phyloP scores from a whole-genome alignment of 768 basidiomycete genomes.

The Bullera alba region DNA sequence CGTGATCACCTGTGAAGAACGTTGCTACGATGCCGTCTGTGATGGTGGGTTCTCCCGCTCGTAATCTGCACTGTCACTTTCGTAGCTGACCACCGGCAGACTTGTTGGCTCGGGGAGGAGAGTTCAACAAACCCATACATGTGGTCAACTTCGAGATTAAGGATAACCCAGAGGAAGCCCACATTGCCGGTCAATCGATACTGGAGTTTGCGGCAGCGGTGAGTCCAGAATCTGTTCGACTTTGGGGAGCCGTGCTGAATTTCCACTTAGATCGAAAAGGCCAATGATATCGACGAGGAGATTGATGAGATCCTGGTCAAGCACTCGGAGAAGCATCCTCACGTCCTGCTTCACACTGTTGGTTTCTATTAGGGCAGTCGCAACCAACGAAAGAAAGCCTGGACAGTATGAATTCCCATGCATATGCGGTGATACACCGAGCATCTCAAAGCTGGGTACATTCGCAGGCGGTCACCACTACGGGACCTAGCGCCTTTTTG shows the following conservation, averaged over 20 bases:
- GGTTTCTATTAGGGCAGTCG: constrained; percentile 66
- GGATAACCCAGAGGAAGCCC: constrained; percentile 97
- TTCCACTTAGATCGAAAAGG: constrained; percentile 64
- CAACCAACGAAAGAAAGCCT: too few species aligned
- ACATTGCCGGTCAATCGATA: constrained; percentile 91
- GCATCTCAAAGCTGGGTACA: not conserved
- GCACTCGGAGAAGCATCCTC: constrained; percentile 86
- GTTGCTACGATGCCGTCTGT: constrained; percentile 96
- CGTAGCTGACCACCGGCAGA: constrained; percentile 49
- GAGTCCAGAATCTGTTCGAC: constrained; percentile 44
- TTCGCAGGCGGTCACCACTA: not conserved
- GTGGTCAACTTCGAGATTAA: constrained; percentile 97
- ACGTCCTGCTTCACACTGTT: constrained; percentile 81
- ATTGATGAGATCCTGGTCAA: constrained; percentile 76
- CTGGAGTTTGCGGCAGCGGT: constrained; percentile 84
- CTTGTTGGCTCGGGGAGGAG: constrained; percentile 76
- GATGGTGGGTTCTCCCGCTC: constrained; percentile 61
- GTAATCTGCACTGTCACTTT: too few species aligned
- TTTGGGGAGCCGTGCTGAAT: not conserved
- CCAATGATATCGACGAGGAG: constrained; percentile 81
- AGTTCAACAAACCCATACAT: constrained; percentile 88
- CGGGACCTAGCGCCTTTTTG: not conserved
- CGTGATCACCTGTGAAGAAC: constrained; percentile 97
- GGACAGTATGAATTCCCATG: not conserved
- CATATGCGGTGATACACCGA: not conserved